These are phyloP conservation scores for Akanthomyces muscarius DNA, from an alignment of 2,329 filamentous ascomycete genomes.

Conservation along the genomic window DNA sequence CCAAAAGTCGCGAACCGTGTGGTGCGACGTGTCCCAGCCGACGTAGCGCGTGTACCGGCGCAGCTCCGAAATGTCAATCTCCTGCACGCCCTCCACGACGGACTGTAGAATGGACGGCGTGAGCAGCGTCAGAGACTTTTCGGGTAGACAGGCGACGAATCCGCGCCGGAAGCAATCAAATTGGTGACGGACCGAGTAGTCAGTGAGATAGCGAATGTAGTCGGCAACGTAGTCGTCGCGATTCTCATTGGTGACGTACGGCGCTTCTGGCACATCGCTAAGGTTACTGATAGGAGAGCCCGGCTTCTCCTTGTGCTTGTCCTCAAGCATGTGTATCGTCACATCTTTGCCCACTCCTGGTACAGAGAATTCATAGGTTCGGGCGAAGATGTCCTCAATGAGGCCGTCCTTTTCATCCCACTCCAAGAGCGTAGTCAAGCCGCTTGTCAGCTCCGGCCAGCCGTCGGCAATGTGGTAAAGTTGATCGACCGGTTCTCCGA, in stretches of 20 bases:
- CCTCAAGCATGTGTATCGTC: conserved; percentile 51
- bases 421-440: conserved; percentile 66
- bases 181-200: conserved; percentile 72
- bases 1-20: conserved; percentile 79
- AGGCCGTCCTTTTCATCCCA: conserved; percentile 73
- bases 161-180: conserved; percentile 77
- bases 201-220: conserved; percentile 79
- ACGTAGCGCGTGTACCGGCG: conserved; percentile 72
- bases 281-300: conserved; percentile 38
- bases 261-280: conserved; percentile 47
- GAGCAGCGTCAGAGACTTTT: conserved; percentile 68
- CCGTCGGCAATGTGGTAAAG: conserved; percentile 78
- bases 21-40: conserved; percentile 68
- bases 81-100: conserved; percentile 76
- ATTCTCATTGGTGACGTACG: conserved; percentile 77
- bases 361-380: conserved; percentile 82
- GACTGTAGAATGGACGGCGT: conserved; percentile 67
- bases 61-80: conserved; percentile 74
- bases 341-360: conserved; percentile 54
- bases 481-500: conserved; percentile 64
- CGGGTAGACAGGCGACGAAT: conserved; percentile 70
- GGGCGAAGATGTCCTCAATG: conserved; percentile 75
- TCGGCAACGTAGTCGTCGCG: conserved; percentile 74
- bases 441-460: conserved; percentile 77
- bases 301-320: conserved; percentile 49